These are phyloP conservation scores for Fusarium cicatricum DNA, from an alignment of 2,329 filamentous ascomycete species.

Conservation along the genomic window DNA sequence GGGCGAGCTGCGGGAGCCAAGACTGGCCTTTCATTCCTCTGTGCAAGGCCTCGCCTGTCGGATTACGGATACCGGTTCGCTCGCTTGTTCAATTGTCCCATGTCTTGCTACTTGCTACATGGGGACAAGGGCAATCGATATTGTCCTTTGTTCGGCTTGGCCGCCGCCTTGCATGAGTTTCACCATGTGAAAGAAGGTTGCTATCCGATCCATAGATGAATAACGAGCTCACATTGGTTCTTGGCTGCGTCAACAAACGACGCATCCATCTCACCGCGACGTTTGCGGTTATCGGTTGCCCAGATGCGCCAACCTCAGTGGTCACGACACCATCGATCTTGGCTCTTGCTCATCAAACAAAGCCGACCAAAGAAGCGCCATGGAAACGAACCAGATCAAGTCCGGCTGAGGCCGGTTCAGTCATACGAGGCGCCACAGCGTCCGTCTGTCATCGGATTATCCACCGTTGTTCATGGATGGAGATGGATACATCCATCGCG, in stretches of 20 bases:
- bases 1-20: conserved; percentile 3
- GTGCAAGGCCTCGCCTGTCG: conserved; percentile 4
- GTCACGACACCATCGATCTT: neutral
- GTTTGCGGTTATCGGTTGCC: conserved; percentile 9
- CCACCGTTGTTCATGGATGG: conserved; percentile 4
- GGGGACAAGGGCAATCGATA: conserved; percentile 21
- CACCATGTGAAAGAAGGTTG: conserved; percentile 11
- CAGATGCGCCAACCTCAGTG: conserved; percentile 17
- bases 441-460: conserved; percentile 12
- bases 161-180: conserved; percentile 5
- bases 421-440: conserved; percentile 33
- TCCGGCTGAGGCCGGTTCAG: conserved; percentile 19
- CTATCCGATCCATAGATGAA: neutral
- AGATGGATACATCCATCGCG: conserved; percentile 13
- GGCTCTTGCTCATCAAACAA: conserved; percentile 17
- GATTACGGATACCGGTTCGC: conserved; percentile 1
- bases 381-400: conserved; percentile 17
- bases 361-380: conserved; percentile 13
- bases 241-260: conserved; percentile 1
- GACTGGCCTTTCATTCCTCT: conserved; percentile 13
- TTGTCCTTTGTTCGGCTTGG: conserved; percentile 19
- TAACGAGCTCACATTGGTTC: conserved; percentile 16
- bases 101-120: conserved; percentile 1
- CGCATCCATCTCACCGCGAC: conserved; percentile 12
- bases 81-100: conserved; percentile 18